phyloP scores from a whole-genome alignment of 768 basidiomycete genomes.

The Sistotremastrum suecicum region DNA sequence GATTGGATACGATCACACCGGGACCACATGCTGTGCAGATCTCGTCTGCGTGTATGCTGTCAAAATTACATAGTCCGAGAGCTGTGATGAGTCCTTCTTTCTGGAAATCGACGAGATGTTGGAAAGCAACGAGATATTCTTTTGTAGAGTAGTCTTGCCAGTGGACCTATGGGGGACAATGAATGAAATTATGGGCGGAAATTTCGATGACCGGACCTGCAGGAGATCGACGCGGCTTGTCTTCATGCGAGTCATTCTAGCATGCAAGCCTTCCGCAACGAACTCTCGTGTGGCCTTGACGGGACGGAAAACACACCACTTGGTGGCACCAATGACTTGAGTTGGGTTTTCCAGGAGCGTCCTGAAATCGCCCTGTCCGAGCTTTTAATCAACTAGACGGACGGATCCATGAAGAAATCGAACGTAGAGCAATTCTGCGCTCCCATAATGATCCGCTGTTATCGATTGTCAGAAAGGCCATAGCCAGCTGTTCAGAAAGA shows the following conservation, averaged over 20 bases:
- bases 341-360: conserved; percentile 25
- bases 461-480: neutral
- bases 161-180: conserved; percentile 41
- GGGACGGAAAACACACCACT: conserved; percentile 70
- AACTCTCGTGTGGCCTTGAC: conserved; percentile 33
- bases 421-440: conserved; percentile 71
- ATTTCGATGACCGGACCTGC: conserved; percentile 32
- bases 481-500: neutral
- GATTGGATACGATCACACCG: conserved; percentile 64
- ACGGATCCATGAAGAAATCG: conserved; percentile 11
- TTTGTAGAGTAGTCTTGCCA: conserved; percentile 57
- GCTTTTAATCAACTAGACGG: conserved; percentile 2
- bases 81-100: conserved; percentile 42
- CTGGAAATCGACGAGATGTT: conserved; percentile 45
- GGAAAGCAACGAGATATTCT: conserved; percentile 32
- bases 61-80: conserved; percentile 74
- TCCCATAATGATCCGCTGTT: conserved; percentile 77
- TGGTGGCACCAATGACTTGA: conserved; percentile 58
- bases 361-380: conserved; percentile 53
- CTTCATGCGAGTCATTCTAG: conserved; percentile 59
- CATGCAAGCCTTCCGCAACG: conserved; percentile 50
- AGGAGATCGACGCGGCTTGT: conserved; percentile 48
- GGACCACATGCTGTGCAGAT: conserved; percentile 64
- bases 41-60: conserved; percentile 59
- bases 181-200: neutral